Base-by-base conservation (phyloP, 2,329 filamentous ascomycete genomes). In the Colletotrichum sp. region DNA sequence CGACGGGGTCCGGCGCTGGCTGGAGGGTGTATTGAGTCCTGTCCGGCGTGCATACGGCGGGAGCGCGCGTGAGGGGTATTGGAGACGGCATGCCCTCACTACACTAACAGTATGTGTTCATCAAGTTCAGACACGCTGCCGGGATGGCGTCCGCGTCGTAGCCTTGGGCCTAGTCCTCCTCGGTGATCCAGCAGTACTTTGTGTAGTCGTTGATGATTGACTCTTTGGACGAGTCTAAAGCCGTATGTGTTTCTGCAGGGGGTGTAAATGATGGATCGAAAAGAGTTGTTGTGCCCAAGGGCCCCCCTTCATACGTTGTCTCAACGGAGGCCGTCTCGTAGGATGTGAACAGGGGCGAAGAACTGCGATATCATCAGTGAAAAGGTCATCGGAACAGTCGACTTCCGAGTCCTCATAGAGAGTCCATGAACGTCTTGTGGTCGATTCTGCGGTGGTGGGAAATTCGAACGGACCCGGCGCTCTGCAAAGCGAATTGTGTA, bases 141-240 rank as follows among this genome's bases (percentile, higher is more conserved):
- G 52, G 28, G 28, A 34, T 4, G 9, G 24, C 21, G 24, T 73
- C 49, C 55, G 52, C 39, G 34, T 73, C 57, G 28, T 49, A 73
- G 64, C 71, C 71, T 21, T 68, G 16, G 24, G 32, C 44, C 16
- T 5, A 30, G 65, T 73, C 71, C 24, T 68, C 71, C 16, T 73
- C 65, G 5, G 71, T 73, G 24, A 73, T 73, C 28, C 71, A 73
- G 64, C 71, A 73, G 63, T 68, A 68, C 49, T 52, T 52, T 52
- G 49, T 52, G 49, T 52, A 21, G 24, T 34, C 71, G 57, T 2
- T 68, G 2, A 32, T n/a, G 28, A 59, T 52, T 68, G 66, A 73
- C 57, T 60, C 57, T 60, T 60, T 60, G 57, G 57, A 28, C 60
- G 65, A 36, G 26, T 34, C 59, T 44, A 55, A 68, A 44, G 44